Evolutionary conservation across 1,139 yeast genomes (phyloP).

Genomic region (Magnusiomyces fungicola): DNA sequence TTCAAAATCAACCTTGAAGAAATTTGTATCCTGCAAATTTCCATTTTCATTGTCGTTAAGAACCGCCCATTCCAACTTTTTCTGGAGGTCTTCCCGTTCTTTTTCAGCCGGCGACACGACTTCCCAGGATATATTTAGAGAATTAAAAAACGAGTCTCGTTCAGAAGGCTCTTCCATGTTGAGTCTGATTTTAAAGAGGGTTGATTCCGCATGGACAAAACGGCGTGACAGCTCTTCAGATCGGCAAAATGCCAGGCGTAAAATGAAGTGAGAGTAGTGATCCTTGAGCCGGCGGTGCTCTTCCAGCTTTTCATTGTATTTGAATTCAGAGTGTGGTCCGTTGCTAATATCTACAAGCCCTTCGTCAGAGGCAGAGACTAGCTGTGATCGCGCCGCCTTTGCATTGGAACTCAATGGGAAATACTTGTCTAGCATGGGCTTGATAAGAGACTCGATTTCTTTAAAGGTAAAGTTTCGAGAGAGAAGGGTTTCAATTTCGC

Average conservation of each 20-base stretch:
- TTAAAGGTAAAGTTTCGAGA: slow-evolving; percentile 56
- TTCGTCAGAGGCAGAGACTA: slow-evolving; percentile 13
- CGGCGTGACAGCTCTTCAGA: slow-evolving; percentile 73
- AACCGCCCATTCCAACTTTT: slow-evolving; percentile 43
- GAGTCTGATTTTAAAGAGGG: slow-evolving; percentile 67
- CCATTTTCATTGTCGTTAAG: slow-evolving; percentile 30
- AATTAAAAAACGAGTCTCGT: slow-evolving; percentile 58
- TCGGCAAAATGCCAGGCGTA: slow-evolving; percentile 84
- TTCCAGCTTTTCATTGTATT: slow-evolving; percentile 24
- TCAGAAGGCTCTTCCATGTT: slow-evolving; percentile 59
- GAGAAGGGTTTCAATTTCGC: slow-evolving; percentile 73
- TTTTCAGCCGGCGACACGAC: slow-evolving; percentile 61
- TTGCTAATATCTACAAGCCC: slow-evolving; percentile 17
- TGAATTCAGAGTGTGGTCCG: slow-evolving; percentile 4
- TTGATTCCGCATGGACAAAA: slow-evolving; percentile 68
- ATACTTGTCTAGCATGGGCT: slow-evolving; percentile 55
- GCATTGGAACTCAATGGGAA: slow-evolving; percentile 45
- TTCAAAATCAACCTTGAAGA: slow-evolving; percentile 79
- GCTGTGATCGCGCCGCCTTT: slow-evolving; percentile 17
- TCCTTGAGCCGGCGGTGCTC: slow-evolving; percentile 70
- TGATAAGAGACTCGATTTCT: slow-evolving; percentile 59
- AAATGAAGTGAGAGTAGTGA: slow-evolving; percentile 82
- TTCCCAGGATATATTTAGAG: slow-evolving; percentile 55
- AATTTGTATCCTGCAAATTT: slow-evolving; percentile 11
- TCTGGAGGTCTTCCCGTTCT: slow-evolving; percentile 38